Percentiles rank a stretch among this genome's conserved stretches.
phyloP scores from a whole-genome alignment of 1,284 basidiomycete species.

The Boletus putidus region DNA sequence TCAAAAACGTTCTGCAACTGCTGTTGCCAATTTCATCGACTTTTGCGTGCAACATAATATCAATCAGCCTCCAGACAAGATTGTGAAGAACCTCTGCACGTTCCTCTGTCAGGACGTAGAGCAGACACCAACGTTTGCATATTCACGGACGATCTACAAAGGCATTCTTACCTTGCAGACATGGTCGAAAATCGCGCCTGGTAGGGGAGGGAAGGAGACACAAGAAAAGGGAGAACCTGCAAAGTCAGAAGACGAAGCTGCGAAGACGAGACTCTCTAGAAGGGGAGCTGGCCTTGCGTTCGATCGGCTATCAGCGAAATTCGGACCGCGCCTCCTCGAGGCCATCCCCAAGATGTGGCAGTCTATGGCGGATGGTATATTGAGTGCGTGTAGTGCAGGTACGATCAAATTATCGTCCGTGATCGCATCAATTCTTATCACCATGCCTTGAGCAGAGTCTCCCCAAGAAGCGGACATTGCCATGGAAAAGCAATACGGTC shows the following conservation, averaged over 20 bases:
- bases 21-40: conserved; percentile 86
- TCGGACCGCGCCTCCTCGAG: conserved; percentile 74
- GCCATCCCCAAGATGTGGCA: conserved; percentile 92
- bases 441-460: conserved; percentile 43
- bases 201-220: conserved; percentile 48
- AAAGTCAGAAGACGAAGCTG: conserved; percentile 51
- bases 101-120: conserved; percentile 93
- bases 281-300: conserved; percentile 89
- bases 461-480: conserved; percentile 56
- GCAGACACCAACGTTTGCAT: conserved; percentile 86
- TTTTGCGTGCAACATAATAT: conserved; percentile 75
- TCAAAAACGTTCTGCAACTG: conserved; percentile 85
- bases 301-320: conserved; percentile 72
- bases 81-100: conserved; percentile 96
- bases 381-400: conserved; percentile 70
- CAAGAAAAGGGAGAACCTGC: conserved; percentile 45
- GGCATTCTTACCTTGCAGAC: conserved; percentile 80
- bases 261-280: conserved; percentile 60
- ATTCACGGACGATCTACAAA: conserved; percentile 56
- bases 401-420: conserved; percentile 26
- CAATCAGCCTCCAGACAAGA: conserved; percentile 79
- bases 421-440: conserved; percentile 5
- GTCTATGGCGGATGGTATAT: conserved; percentile 80
- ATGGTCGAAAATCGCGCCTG: conserved; percentile 36
- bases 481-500: conserved; percentile 76